phyloP scores from a whole-genome alignment of 225 moss, liverwort and hornwort genomes.

The Polytrichum formosum region DNA sequence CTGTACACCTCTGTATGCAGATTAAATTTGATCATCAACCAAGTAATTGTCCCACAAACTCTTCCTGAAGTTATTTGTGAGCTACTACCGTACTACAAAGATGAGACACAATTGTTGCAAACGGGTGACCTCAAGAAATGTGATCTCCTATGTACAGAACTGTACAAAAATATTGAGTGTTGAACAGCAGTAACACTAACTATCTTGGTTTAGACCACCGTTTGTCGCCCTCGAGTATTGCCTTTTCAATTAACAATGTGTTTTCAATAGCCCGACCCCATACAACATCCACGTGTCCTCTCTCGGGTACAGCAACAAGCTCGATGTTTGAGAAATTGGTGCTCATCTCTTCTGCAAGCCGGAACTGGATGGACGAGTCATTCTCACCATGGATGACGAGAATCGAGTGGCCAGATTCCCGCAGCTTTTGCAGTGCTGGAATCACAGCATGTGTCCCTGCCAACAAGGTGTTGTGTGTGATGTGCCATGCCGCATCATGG shows the following conservation, averaged over 20 bases:
- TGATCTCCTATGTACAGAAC: not conserved
- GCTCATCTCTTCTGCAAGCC: slow-evolving; percentile 54
- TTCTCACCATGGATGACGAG: slow-evolving; percentile 63
- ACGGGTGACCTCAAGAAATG: no score
- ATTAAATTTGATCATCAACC: no score
- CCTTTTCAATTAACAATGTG: slow-evolving; percentile 35
- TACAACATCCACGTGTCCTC: slow-evolving; percentile 66
- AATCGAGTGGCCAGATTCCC: slow-evolving; percentile 36
- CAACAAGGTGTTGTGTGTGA: slow-evolving; percentile 67
- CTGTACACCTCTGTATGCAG: no score
- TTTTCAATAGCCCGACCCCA: slow-evolving; percentile 50
- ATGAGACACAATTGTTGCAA: not conserved
- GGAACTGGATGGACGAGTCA: slow-evolving; percentile 53
- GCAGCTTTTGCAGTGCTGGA: slow-evolving; percentile 35
- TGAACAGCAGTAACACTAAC: not conserved
- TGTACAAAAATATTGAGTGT: not conserved
- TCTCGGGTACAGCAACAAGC: slow-evolving; percentile 42
- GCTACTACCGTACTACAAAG: not conserved
- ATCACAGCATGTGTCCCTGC: slow-evolving; percentile 67
- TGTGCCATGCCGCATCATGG: slow-evolving; percentile 76
- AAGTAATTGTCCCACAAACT: slow-evolving; percentile 10
- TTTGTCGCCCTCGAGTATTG: slow-evolving; percentile 33
- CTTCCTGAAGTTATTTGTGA: slow-evolving; percentile 18
- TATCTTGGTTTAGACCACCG: slow-evolving; percentile 22
- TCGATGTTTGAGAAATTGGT: slow-evolving; percentile 52